Evolutionary conservation across 176 grass and related monocot species (phyloP), one percentile per base, ranked within the genome.

Genomic region (Alloteropsis semialata): DNA sequence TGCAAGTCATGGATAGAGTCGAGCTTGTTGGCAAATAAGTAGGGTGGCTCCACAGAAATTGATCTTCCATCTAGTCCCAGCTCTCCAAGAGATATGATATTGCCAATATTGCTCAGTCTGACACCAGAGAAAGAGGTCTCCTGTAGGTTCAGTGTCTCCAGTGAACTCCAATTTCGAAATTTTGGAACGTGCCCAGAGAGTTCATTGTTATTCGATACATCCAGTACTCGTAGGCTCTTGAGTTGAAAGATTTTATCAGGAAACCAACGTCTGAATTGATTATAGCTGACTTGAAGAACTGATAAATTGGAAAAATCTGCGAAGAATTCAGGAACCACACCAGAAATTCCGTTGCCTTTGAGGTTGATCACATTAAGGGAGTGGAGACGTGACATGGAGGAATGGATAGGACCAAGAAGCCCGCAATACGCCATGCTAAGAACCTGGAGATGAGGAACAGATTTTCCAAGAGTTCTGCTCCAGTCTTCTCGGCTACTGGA

Each of bases 231-330:
- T 56, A 88, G 30, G 17, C 84, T 84, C 36, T 38, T 64, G 3
- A 84, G 74, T 43, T 53, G 65, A 58, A 88, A 84, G 49, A 84
- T 38, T 29, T 34, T 58, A 5, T n/a, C 15, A 18, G 86, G 87
- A 74, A 88, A 73, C 18, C 15, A 68, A 0, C 81, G 81, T 15
- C 18, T 8, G 32, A 88, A 68, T 30, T n/a, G 7, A 37, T 69
- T 84, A 54, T 10, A 44, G 30, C 41, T 67, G n/a, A 88, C 58
- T 50, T 79, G 76, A 65, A 79, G 60, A 32, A 65, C 10, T 19
- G 27, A 50, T 37, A 79, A 79, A 37, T 19, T 65, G 25, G 22
- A 27, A 79, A 79, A 79, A 32, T 48, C 60, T 4, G 5, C 18
- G 5, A 79, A 50, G 42, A 79, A 79, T 17, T 65, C 43, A 8